Evolutionary conservation across 2,329 filamentous ascomycete genomes (phyloP), one percentile per base, ranked within the genome.

Genomic region (Ophiostoma novo-ulmi): DNA sequence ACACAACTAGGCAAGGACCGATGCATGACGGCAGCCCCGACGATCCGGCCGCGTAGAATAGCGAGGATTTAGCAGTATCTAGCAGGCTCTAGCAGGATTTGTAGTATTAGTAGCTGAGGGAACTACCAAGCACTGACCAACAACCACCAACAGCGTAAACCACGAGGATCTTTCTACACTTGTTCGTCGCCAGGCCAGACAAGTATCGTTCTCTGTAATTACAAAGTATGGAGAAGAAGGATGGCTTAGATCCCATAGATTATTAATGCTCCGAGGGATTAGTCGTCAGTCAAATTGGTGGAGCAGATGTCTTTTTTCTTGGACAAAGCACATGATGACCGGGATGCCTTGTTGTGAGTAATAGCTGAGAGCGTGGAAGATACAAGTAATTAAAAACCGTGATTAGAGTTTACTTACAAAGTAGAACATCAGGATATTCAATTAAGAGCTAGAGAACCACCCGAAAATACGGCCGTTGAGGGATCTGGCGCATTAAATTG

Each of bases 1-100:
- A 69, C 48, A 58, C 63, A 65, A 39, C 63, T 65, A 65, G 63
- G 63, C 63, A 70, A 69, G 65, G 70, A 55, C 68, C 70, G 70
- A 36, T 70, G 68, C 55, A 70, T 61, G 70, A 68, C 68, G 69
- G 64, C 70, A 64, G 70, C 70, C 67, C 70, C 70, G 68, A 72
- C 71, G 71, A 72, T 72, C 71, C 69, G 63, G 70, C 70, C 63
- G 64, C 70, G 68, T 65, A 65, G 20, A 39, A 67, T 68, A 52
- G 70, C 61, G 44, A 48, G 38, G 44, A 48, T 48, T 48, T 48
- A 39, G 38, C 38, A 39, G 6, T 48, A 48, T 17, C 20, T 48
- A n/a, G 52, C 13, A 26, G n/a, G n/a, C 44, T 48, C 14, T n/a
- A n/a, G 17, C 44, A 20, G 44, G 6, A 48, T 44, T 20, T 8